Evolutionary conservation across 495 filamentous ascomycete genomes (phyloP).

Genomic region (Daldinia concentrica): DNA sequence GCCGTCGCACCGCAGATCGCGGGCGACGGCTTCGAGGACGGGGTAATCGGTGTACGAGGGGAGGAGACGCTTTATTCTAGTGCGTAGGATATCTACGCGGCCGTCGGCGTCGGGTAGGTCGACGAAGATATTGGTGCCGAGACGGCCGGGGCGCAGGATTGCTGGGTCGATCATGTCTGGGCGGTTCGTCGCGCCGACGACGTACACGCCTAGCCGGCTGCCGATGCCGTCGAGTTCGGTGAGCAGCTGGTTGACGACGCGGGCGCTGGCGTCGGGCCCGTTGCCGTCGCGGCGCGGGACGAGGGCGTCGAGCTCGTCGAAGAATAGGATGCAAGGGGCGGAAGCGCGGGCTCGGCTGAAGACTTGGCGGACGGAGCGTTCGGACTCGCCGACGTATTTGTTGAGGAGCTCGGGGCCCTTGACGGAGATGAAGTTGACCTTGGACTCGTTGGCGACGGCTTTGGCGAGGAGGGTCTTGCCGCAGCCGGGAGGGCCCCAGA

Average conservation of each 20-base stretch:
- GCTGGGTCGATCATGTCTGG: constrained; percentile 97
- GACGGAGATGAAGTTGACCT: constrained; percentile 97
- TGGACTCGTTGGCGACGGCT: constrained; percentile 93
- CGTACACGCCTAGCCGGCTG: constrained; percentile 86
- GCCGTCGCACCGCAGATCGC: constrained; percentile 73
- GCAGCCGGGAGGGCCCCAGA: constrained; percentile 97
- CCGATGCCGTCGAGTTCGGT: constrained; percentile 92
- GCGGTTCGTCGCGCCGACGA: constrained; percentile 93
- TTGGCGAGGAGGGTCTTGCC: constrained; percentile 97
- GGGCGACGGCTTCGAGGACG: constrained; percentile 67
- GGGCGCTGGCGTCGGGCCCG: constrained; percentile 80
- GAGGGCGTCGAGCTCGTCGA: constrained; percentile 95
- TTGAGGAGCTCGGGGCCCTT: constrained; percentile 94
- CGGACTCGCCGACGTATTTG: constrained; percentile 96
- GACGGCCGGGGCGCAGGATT: constrained; percentile 89
- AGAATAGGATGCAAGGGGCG: constrained; percentile 95
- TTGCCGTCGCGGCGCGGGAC: constrained; percentile 85
- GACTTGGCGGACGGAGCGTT: constrained; percentile 90
- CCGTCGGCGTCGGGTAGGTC: constrained; percentile 83
- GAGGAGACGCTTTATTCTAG: constrained; percentile 58
- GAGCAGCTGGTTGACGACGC: constrained; percentile 96
- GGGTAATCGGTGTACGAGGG: constrained; percentile 51
- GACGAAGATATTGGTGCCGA: constrained; percentile 90
- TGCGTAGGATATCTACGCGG: constrained; percentile 84
- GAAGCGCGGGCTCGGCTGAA: constrained; percentile 88